A percentile compares a stretch with the other conserved stretches of the same genome.
These are phyloP conservation scores for Ilex aquifolium DNA, from an alignment of 257 asterid genomes.

Conservation along the genomic window DNA sequence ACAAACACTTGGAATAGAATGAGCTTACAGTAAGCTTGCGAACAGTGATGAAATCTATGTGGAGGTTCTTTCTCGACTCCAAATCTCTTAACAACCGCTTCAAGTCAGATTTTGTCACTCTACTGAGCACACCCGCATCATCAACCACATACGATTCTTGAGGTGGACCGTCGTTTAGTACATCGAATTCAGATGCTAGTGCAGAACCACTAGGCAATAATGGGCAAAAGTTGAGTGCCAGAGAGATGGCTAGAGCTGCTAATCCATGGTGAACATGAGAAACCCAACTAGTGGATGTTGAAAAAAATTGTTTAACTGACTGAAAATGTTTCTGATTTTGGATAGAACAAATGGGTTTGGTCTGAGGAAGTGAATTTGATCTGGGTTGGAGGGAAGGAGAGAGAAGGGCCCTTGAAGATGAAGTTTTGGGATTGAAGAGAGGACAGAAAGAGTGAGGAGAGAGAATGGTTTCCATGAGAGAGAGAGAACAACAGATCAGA, in stretches of 20 bases:
- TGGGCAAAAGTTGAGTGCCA: slow-evolving; percentile 71
- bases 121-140: slow-evolving; percentile 96
- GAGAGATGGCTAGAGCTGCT: slow-evolving; percentile 79
- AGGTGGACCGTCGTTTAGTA: slow-evolving; percentile 75
- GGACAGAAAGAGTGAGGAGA: slow-evolving; percentile 66
- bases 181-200: slow-evolving; percentile 85
- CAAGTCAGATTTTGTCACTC: slow-evolving; percentile 80
- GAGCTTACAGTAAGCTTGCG: slow-evolving; percentile 80
- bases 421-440: slow-evolving; percentile 38
- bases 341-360: slow-evolving; percentile 50
- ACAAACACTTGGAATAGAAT: background rate
- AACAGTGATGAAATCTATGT: slow-evolving; percentile 77
- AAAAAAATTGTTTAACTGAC: slow-evolving; percentile 25
- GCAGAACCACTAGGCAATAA: slow-evolving; percentile 37
- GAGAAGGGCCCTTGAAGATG: slow-evolving; percentile 2
- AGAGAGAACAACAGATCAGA: slow-evolving; percentile 7
- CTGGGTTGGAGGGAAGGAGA: slow-evolving; percentile 30
- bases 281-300: slow-evolving; percentile 51
- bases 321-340: slow-evolving; percentile 33
- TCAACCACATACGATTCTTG: slow-evolving; percentile 70
- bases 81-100: slow-evolving; percentile 75
- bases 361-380: slow-evolving; percentile 19
- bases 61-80: slow-evolving; percentile 92
- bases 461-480: slow-evolving; percentile 77
- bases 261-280: slow-evolving; percentile 68